These are phyloP conservation scores for Endocalyx cinctus DNA, from an alignment of 2,329 filamentous ascomycete species.

Conservation along the genomic window DNA sequence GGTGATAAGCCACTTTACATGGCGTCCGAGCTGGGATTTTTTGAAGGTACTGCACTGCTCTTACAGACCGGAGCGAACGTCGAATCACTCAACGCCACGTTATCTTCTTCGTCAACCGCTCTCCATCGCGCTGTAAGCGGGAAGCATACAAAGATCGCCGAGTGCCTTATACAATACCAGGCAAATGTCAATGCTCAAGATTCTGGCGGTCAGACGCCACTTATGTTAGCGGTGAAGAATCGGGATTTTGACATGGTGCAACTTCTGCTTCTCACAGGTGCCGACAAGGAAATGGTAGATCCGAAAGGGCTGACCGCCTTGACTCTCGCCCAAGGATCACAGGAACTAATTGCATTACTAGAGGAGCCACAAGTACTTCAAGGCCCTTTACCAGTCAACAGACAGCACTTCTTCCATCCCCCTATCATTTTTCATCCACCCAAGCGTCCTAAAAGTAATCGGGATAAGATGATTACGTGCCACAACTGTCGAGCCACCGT, in stretches of 20 bases:
- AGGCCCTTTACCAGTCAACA: not conserved
- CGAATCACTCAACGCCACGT: not conserved
- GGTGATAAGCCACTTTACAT: constrained; percentile 1
- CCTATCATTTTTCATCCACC: not conserved
- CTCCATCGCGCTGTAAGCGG: constrained; percentile 1
- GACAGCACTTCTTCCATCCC: too few species aligned
- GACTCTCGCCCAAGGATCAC: not conserved
- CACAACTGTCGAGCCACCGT: not conserved
- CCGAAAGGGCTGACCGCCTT: not conserved
- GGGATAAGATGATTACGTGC: constrained; percentile 1
- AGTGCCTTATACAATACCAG: not conserved
- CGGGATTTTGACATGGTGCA: constrained; percentile 1
- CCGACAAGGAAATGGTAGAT: constrained; percentile 1
- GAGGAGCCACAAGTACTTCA: constrained; percentile 1
- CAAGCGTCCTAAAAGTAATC: not conserved
- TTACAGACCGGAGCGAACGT: constrained; percentile 1
- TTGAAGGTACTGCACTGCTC: not conserved
- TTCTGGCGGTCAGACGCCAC: not conserved
- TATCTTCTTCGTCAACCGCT: not conserved
- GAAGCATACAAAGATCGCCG: not conserved
- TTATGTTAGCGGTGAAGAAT: not conserved
- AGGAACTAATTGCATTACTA: not conserved
- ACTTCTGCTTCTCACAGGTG: not conserved
- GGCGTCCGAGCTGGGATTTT: not conserved
- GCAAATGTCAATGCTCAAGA: not conserved